Base-by-base conservation (phyloP, 1,284 basidiomycete genomes). In the Sporisorium reilianum region DNA sequence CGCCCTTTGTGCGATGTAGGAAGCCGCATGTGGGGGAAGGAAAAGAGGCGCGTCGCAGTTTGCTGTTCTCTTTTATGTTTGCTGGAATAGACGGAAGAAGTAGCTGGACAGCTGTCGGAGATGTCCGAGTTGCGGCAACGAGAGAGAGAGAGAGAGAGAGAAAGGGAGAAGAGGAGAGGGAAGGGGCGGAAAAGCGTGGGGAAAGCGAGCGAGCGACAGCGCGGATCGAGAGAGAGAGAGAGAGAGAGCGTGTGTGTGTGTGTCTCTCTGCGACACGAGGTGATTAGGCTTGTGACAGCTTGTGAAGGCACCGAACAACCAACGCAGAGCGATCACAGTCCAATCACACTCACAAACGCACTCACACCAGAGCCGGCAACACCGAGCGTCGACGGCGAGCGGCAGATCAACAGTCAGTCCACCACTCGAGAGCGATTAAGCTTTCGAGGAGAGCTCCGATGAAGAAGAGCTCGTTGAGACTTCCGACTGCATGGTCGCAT, bases 281-380 rank as follows among this genome's bases (percentile, higher is more conserved):
- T 55, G 54, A 55, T 55, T 22, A 55, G 54, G 32, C 20, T 46
- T 41, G 32, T 55, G 54, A 46, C 54, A 55, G 44, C 53, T 55
- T 34, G 28, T 20, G 26, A 30, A 7, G 22, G 20, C n/a, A 23
- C 14, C 36, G 36, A 16, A 16, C n/a, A 5, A 41, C n/a, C n/a
- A n/a, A n/a, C n/a, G n/a, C n/a, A n/a, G n/a, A n/a, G 1, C 25
- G 22, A 25, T 36, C 41, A 26, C 28, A 38, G 6, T 55, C 41
- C 28, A 36, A 34, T 55, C 53, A 55, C 53, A 28, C 12, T 18
- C 7, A 25, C 12, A 28, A 3, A 46, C 41, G 5, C 25, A 8
- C 7, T 18, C 12, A 26, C 23, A 45, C 11, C 26, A 34, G 14
- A n/a, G 30, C 36, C 22, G 34, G 32, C 25, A n/a, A 10, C 28